Evolutionary conservation across 2,329 filamentous ascomycete species (phyloP).

Genomic region (Leptographium procerum): DNA sequence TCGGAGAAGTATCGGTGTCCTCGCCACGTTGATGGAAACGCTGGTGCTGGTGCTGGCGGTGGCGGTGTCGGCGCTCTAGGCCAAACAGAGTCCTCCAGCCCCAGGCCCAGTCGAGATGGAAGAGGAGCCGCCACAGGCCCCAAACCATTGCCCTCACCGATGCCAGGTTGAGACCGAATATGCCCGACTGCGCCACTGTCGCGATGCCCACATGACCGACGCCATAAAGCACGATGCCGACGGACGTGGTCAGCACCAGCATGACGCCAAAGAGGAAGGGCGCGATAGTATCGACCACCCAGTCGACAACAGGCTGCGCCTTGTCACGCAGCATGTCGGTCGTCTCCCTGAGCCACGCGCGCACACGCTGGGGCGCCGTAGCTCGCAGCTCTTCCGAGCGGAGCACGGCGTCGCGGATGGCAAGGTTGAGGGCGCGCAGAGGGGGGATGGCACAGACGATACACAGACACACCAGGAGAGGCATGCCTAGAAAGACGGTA

Average conservation of each 20-base stretch:
- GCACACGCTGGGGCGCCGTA: background rate
- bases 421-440: background rate
- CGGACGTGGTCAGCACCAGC: constrained; percentile 5
- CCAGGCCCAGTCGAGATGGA: constrained; percentile 10
- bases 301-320: background rate
- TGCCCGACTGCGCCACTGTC: constrained; percentile 3
- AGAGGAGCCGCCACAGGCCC: constrained; percentile 5
- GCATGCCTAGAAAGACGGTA: background rate
- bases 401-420: too few relatives aligned
- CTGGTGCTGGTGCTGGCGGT: background rate
- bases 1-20: background rate
- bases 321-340: background rate
- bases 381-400: too few relatives aligned
- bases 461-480: background rate
- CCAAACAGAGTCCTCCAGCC: background rate
- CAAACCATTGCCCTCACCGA: constrained; percentile 1
- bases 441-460: background rate
- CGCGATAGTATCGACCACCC: constrained; percentile 1
- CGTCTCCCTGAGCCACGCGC: background rate
- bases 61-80: background rate
- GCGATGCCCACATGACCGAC: constrained; percentile 7
- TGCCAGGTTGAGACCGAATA: constrained; percentile 8
- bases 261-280: constrained; percentile 8
- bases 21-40: background rate
- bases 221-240: constrained; percentile 9